Evolutionary conservation across 495 filamentous ascomycete species (phyloP).

Genomic region (Penicillium coprophilum): DNA sequence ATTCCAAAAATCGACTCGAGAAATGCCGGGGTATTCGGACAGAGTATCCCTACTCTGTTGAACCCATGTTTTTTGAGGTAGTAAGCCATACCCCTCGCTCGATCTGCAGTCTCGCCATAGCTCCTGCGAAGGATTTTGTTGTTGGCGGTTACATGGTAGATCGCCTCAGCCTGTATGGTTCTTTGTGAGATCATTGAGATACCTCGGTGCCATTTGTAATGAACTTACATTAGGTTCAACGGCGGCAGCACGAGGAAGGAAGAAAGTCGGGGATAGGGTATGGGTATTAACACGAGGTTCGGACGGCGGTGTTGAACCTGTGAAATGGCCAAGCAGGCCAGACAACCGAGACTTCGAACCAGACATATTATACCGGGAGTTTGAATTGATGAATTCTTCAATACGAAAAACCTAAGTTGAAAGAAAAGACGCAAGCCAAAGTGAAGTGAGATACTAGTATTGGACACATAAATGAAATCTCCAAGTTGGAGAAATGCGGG

Average conservation of each 20-base stretch:
- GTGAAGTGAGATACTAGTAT: too few relatives aligned
- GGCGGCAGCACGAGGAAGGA: conserved; percentile 80
- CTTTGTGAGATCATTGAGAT: conserved; percentile 1
- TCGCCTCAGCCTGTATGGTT: conserved; percentile 63
- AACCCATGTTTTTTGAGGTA: conserved; percentile 70
- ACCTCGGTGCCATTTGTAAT: neutral
- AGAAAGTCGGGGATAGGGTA: conserved; percentile 83
- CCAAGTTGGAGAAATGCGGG: conserved; percentile 29
- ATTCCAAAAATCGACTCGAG: conserved; percentile 88
- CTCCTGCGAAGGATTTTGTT: conserved; percentile 67
- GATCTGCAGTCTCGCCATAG: conserved; percentile 79
- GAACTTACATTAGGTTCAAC: conserved; percentile 79
- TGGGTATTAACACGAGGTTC: conserved; percentile 67
- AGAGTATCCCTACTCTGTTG: conserved; percentile 75
- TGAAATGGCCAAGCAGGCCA: conserved; percentile 63
- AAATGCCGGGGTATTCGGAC: conserved; percentile 92
- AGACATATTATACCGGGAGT: conserved; percentile 47
- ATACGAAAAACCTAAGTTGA: too few relatives aligned
- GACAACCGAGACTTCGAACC: conserved; percentile 56
- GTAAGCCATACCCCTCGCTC: conserved; percentile 83
- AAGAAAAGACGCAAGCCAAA: too few relatives aligned
- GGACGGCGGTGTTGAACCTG: conserved; percentile 32
- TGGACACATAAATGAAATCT: neutral
- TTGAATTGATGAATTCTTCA: conserved; percentile 2
- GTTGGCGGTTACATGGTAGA: conserved; percentile 85